A percentile compares a stretch with the other conserved stretches of the same genome.
phyloP scores from a whole-genome alignment of 2,329 filamentous ascomycete species.

The Neospermospora avenae region DNA sequence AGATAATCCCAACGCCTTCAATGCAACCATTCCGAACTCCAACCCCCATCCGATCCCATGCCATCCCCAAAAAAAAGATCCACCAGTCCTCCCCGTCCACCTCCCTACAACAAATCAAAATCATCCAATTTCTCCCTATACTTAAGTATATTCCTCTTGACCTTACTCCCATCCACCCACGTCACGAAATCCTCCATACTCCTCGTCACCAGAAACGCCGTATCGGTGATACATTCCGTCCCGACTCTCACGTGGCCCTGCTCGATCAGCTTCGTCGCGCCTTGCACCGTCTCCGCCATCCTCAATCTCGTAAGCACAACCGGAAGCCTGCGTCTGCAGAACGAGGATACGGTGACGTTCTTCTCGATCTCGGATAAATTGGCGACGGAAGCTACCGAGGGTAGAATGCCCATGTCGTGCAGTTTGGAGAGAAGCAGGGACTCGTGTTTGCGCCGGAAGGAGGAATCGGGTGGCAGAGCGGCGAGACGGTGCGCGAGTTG shows the following conservation, averaged over 20 bases:
- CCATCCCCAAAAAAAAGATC: too few relatives aligned
- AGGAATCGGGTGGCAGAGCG: slow-evolving; percentile 74
- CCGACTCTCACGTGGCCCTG: slow-evolving; percentile 92
- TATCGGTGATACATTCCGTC: slow-evolving; percentile 84
- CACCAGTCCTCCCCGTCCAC: neutral
- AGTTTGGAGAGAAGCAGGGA: slow-evolving; percentile 86
- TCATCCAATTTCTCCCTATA: slow-evolving; percentile 95
- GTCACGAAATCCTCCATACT: slow-evolving; percentile 96
- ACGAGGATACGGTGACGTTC: slow-evolving; percentile 82
- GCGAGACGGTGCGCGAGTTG: slow-evolving; percentile 87
- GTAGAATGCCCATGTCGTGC: slow-evolving; percentile 85
- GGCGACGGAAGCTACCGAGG: slow-evolving; percentile 58
- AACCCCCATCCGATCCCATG: neutral
- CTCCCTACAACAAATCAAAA: slow-evolving; percentile 75
- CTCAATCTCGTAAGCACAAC: slow-evolving; percentile 87
- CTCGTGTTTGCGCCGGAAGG: slow-evolving; percentile 80
- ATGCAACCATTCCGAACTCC: slow-evolving; percentile 5
- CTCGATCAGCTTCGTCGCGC: slow-evolving; percentile 84
- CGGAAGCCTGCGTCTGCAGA: slow-evolving; percentile 78
- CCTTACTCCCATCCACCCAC: slow-evolving; percentile 94
- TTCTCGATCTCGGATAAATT: slow-evolving; percentile 84
- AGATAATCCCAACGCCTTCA: slow-evolving; percentile 4
- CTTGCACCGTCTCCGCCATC: slow-evolving; percentile 89
- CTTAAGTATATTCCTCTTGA: slow-evolving; percentile 92
- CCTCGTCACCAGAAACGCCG: slow-evolving; percentile 83